Conservation (phyloP, 768 basidiomycete genomes). For the Podaxis pistillaris region DNA sequence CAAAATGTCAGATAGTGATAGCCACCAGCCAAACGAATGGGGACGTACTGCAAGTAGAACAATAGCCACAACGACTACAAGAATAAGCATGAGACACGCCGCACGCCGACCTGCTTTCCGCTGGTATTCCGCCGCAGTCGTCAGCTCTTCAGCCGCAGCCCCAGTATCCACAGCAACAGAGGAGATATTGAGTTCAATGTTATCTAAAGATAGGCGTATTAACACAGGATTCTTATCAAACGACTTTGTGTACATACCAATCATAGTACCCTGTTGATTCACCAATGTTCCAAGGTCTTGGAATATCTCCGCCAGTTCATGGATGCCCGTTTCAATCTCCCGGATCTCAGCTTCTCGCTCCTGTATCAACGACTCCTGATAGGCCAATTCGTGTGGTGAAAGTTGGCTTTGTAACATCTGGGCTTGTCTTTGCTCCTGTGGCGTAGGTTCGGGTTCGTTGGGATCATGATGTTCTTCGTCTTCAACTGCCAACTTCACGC, state of each 20-base stretch:
- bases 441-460: slow-evolving; percentile 40
- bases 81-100: slow-evolving; percentile 84
- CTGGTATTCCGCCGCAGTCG: slow-evolving; percentile 90
- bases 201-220: slow-evolving; percentile 53
- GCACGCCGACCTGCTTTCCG: slow-evolving; percentile 89
- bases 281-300: slow-evolving; percentile 93
- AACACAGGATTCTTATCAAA: background rate
- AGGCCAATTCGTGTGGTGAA: slow-evolving; percentile 91
- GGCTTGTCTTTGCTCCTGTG: slow-evolving; percentile 59
- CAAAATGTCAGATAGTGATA: background rate
- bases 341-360: slow-evolving; percentile 94
- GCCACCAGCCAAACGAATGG: background rate
- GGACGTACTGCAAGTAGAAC: slow-evolving; percentile 87
- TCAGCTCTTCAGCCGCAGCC: slow-evolving; percentile 82
- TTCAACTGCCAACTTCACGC: slow-evolving; percentile 81
- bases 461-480: slow-evolving; percentile 57
- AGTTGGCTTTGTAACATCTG: slow-evolving; percentile 69
- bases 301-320: slow-evolving; percentile 95
- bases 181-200: slow-evolving; percentile 91
- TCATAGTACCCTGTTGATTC: slow-evolving; percentile 90
- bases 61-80: slow-evolving; percentile 82
- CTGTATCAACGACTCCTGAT: slow-evolving; percentile 92
- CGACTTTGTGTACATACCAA: slow-evolving; percentile 58
- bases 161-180: slow-evolving; percentile 81
- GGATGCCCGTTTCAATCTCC: slow-evolving; percentile 96